Evolutionary conservation across 345 rosid genomes (phyloP), one percentile per base, ranked within the genome.

Genomic region (Pistacia integerrima): DNA sequence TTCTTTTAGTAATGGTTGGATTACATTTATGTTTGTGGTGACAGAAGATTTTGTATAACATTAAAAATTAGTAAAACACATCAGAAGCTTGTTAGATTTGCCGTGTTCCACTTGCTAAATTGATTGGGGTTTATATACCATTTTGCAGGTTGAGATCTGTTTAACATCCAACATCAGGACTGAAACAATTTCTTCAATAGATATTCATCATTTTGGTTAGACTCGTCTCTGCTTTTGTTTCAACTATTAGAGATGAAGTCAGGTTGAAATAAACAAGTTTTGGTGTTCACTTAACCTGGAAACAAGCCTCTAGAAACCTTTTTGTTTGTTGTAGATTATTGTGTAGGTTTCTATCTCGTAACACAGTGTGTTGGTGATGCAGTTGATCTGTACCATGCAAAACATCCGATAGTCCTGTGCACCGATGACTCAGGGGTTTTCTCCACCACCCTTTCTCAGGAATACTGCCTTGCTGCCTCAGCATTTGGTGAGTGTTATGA

Each of bases 81-180:
- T 58, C 6, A 16, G 22, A 38, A 3, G 10, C 58, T 41, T 72
- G 25, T 52, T 54, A 28, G 73, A 62, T 61, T 64, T 51, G 56
- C 18, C 46, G 20, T 28, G 25, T 69, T 69, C 44, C 5, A 28
- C 41, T 9, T 22, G 73, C 48, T 51, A 41, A 62, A n/a, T 48
- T 74, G 11, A 8, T 13, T 72, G 16, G 33, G 61, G 46, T 60
- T 77, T n/a, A 46, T 59, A 41, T 25, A 25, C 51, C 51, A 7
- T 54, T 81, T 83, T 82, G 81, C 94, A 96, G 99, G 97, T 96
- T n/a, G 99, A 93, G 86, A 93, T 96, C 76, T 96, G 99, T 79
- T 81, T 96, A 88, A 88, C 97, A 70, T 96, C 99, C 81, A 96
- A 96, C 89, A 86, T 96, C 74, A 77, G 81, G 84, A 96, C 99